Conservation (phyloP, 768 basidiomycete species). For the Boletus fagicola region DNA sequence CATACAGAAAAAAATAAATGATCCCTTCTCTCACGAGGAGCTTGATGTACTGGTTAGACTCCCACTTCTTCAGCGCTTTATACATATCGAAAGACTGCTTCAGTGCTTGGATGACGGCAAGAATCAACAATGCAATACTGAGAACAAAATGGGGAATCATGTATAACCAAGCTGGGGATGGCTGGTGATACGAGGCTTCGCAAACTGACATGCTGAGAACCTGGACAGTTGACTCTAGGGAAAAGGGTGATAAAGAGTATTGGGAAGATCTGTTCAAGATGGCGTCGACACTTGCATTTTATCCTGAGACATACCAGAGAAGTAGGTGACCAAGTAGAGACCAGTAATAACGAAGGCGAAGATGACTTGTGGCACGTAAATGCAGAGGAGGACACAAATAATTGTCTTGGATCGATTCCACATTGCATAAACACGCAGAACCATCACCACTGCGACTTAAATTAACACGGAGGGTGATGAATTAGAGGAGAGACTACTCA, state of each 20-base stretch:
- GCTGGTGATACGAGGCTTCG: no score
- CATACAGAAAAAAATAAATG: no score
- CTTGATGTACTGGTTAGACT: not conserved
- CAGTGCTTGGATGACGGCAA: not conserved
- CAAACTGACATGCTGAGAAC: no score
- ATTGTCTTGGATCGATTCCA: no score
- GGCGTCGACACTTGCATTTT: no score
- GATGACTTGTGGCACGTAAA: not conserved
- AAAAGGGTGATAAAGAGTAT: not conserved
- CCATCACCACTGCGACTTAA: not conserved
- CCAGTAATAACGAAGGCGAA: no score
- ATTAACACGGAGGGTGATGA: not conserved
- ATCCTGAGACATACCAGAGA: no score
- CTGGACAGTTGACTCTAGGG: not conserved
- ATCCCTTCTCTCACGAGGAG: not conserved
- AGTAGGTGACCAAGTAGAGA: no score
- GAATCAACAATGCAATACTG: not conserved
- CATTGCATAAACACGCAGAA: not conserved
- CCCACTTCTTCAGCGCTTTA: not conserved
- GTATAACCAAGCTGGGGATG: no score
- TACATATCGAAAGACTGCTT: not conserved
- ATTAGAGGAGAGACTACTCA: not conserved
- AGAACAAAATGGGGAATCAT: no score
- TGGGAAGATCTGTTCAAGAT: not conserved
- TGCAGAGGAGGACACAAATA: no score